Evolutionary conservation across 225 moss, liverwort and hornwort genomes (phyloP), one percentile per base, ranked within the genome.

Genomic region (Anthoceros angustus): DNA sequence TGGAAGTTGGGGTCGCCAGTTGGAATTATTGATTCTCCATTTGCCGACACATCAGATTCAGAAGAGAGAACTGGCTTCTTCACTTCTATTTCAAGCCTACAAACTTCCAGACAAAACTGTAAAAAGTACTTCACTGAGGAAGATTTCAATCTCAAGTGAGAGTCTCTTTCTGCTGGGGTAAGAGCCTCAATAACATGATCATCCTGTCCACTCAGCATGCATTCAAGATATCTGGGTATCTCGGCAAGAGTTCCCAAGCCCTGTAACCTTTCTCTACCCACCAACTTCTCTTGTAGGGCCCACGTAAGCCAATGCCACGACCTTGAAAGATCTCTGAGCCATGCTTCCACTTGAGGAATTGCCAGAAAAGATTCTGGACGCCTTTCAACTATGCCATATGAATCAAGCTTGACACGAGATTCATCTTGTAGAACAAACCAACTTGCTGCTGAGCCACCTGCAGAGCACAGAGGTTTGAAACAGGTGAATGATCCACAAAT

Each of bases 221-320:
- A 74, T 62, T 63, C 74, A 39, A 87, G 73, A 66, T 84, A 87
- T 43, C 63, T 68, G 61, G 72, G 74, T 63, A 90, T 76, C 38
- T 74, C 74, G 21, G 68, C 43, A 74, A 65, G 43, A 70, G 72
- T 62, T 43, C 74, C 74, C 68, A 72, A 61, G 25, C 67, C 72
- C 64, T 78, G 65, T 3, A 93, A 63, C 42, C 83, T 81, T 42
- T 72, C 66, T 48, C 73, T 71, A 62, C 78, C 78, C 40, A 90
- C 66, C 69, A 93, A 42, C 40, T 74, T 77, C 16, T 80, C 80
- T 65, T 73, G 76, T 63, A 93, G 73, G 26, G 87, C 81, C 93
- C 93, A 93, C 71, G 77, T 77, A 64, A 87, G 90, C 93, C 93
- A 93, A 63, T 93, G 93, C 70, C 87, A 72, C 23, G 93, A 83